Percentiles rank a stretch among this genome's conserved stretches.
These are phyloP conservation scores for Cryptosporidium sp. DNA, from an alignment of 169 alveolate genomes.

Conservation along the genomic window DNA sequence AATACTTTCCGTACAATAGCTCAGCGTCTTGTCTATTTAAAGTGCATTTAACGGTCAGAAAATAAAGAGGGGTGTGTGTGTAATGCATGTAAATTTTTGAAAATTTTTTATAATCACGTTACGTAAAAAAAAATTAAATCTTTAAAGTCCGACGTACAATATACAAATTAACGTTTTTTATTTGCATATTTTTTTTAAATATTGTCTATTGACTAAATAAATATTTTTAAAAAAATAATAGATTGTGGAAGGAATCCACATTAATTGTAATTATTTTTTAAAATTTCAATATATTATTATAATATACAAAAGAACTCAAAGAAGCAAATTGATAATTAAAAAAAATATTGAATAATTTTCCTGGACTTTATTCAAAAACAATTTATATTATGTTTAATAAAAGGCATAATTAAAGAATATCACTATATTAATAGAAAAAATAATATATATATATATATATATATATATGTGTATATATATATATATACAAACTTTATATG, in stretches of 20 bases:
- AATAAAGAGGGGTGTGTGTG: constrained; percentile 1
- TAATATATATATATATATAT: not conserved
- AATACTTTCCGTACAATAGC: not conserved
- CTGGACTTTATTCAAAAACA: not conserved
- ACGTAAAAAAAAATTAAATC: constrained; percentile 17
- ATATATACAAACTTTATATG: not conserved
- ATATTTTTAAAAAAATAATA: not conserved
- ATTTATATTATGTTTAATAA: not conserved
- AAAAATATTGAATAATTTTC: not conserved
- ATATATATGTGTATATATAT: not conserved
- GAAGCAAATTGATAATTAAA: not conserved
- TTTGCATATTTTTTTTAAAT: not conserved
- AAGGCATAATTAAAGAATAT: not conserved
- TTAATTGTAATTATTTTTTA: not conserved
- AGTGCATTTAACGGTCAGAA: constrained; percentile 3
- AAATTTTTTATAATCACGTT: not conserved
- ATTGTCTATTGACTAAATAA: not conserved
- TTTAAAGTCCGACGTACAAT: constrained; percentile 19
- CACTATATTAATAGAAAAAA: not conserved
- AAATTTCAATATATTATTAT: not conserved
- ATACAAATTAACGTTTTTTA: constrained; percentile 13
- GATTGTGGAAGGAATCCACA: constrained; percentile 30
- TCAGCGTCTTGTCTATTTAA: not conserved
- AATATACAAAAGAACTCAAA: not conserved
- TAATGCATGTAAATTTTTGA: constrained; percentile 5